phyloP scores from a whole-genome alignment of 192 early-diverging fungal species.

The Umbelopsis ramanniana region DNA sequence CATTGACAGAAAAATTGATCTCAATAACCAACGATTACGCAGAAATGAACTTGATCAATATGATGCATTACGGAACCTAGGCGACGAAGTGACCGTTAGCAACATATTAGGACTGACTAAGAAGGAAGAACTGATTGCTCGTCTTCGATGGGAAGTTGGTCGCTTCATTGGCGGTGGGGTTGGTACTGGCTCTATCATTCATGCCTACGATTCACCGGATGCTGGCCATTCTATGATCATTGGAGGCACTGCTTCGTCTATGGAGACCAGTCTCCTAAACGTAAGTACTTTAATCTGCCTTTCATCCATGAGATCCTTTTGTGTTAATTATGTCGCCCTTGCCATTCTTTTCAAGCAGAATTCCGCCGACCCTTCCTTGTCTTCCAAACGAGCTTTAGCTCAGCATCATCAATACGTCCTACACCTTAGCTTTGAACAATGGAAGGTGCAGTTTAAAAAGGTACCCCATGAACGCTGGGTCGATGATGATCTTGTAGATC shows the following conservation, averaged over 20 bases:
- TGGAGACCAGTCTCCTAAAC: slow-evolving; percentile 22
- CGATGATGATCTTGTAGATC: slow-evolving; percentile 15
- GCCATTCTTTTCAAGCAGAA: neutral
- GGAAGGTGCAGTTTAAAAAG: slow-evolving; percentile 23
- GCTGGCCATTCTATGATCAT: slow-evolving; percentile 28
- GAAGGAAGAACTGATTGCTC: slow-evolving; percentile 22
- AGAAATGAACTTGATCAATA: neutral
- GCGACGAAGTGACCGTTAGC: neutral
- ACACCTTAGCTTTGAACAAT: slow-evolving; percentile 15
- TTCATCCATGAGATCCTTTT: neutral
- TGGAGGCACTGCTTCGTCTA: slow-evolving; percentile 23
- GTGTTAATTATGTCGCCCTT: neutral
- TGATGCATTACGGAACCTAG: neutral
- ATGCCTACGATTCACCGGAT: slow-evolving; percentile 28
- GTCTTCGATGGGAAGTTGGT: slow-evolving; percentile 26
- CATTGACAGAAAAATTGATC: slow-evolving; percentile 16
- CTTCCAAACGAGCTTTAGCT: neutral
- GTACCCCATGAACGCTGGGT: slow-evolving; percentile 32
- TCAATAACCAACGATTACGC: neutral
- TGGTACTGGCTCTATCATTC: slow-evolving; percentile 27
- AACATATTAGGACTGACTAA: slow-evolving; percentile 17
- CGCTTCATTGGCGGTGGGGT: slow-evolving; percentile 29
- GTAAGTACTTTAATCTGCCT: neutral
- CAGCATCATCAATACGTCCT: slow-evolving; percentile 31
- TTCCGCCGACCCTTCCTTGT: neutral